Evolutionary conservation across 2,329 filamentous ascomycete species (phyloP).

Genomic region (Plenodomus tracheiphilus): DNA sequence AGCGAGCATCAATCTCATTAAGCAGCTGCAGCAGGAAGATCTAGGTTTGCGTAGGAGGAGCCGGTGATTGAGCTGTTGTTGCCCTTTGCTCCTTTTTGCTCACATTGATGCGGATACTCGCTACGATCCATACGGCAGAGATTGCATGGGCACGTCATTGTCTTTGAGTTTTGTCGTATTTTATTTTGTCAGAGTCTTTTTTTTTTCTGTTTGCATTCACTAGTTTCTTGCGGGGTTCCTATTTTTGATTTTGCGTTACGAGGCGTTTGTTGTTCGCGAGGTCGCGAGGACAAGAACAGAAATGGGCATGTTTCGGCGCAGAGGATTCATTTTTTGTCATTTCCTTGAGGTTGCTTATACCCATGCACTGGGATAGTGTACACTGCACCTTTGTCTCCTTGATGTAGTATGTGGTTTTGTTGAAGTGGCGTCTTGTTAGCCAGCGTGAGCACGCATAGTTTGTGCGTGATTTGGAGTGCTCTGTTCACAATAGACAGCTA

Average conservation of each 20-base stretch:
- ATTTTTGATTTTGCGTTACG: not conserved
- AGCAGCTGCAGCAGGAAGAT: slow-evolving; percentile 38
- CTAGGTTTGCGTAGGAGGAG: slow-evolving; percentile 34
- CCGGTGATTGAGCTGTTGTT: slow-evolving; percentile 11
- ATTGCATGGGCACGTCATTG: too few species aligned
- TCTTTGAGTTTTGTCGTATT: not conserved
- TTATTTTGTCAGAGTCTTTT: not conserved
- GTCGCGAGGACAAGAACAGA: too few species aligned
- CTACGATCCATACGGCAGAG: not conserved
- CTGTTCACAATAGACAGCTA: too few species aligned
- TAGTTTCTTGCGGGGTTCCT: not conserved
- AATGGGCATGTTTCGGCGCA: not conserved
- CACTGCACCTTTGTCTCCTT: slow-evolving; percentile 11
- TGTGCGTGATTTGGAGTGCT: too few species aligned
- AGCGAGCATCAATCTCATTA: slow-evolving; percentile 29
- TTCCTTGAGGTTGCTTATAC: slow-evolving; percentile 23
- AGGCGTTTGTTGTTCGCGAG: too few species aligned
- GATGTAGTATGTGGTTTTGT: not conserved
- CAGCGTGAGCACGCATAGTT: slow-evolving; percentile 2
- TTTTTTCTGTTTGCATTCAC: not conserved
- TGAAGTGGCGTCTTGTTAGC: slow-evolving; percentile 6
- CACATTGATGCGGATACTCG: not conserved
- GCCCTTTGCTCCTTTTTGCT: not conserved
- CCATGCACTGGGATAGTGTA: slow-evolving; percentile 31
- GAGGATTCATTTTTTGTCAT: not conserved